Percentiles rank a stretch among this genome's conserved stretches.
Evolutionary conservation across 352 stramenopile genomes (phyloP).

Genomic region (Pythium phragmiticola): DNA sequence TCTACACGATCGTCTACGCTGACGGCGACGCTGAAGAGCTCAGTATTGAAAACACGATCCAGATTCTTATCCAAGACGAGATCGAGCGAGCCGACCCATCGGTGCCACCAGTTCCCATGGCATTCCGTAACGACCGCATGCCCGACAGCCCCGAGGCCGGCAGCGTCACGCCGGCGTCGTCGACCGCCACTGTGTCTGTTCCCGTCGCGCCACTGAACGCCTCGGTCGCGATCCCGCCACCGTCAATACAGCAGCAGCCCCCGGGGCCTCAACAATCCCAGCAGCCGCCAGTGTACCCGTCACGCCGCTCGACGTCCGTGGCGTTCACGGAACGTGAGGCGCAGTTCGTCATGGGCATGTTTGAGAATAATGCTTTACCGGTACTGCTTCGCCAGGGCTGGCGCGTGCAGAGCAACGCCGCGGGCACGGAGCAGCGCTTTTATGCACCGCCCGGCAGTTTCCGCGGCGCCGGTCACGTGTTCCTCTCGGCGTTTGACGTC

Average conservation of each 20-base stretch:
- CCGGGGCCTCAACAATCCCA: constrained; percentile 5
- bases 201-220: constrained; percentile 25
- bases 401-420: constrained; percentile 43
- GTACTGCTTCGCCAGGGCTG: constrained; percentile 65
- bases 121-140: constrained; percentile 22
- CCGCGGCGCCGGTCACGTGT: constrained; percentile 36
- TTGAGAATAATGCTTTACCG: constrained; percentile 78
- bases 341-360: constrained; percentile 72
- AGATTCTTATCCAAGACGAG: constrained; percentile 85
- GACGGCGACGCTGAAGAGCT: constrained; percentile 82
- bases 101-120: constrained; percentile 31
- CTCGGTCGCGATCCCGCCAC: constrained; percentile 5
- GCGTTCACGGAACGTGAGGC: constrained; percentile 73
- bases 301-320: constrained; percentile 23
- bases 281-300: constrained; percentile 17
- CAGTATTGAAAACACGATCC: constrained; percentile 70
- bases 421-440: constrained; percentile 39
- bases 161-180: constrained; percentile 24
- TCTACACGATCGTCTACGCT: constrained; percentile 85
- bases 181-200: constrained; percentile 18
- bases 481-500: constrained; percentile 61
- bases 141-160: constrained; percentile 26
- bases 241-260: constrained; percentile 1
- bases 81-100: constrained; percentile 77
- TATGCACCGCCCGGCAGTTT: constrained; percentile 38